These are phyloP conservation scores for Scutellaria galericulata DNA, from an alignment of 257 asterid species.

Conservation along the genomic window DNA sequence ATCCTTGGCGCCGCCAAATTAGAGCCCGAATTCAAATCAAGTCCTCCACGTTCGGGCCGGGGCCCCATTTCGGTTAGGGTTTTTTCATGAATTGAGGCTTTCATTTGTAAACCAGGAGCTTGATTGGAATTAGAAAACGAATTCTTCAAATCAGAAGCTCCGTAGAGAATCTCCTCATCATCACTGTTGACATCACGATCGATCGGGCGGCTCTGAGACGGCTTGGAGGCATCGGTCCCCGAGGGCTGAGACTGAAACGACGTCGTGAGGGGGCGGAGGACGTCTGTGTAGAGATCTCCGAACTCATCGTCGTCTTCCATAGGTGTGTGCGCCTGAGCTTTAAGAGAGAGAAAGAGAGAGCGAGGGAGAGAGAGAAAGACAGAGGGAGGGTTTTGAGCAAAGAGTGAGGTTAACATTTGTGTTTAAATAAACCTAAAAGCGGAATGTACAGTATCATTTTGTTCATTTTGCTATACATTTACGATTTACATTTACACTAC, in stretches of 20 bases:
- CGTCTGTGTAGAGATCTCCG: slow-evolving; percentile 97
- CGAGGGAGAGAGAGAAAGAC: slow-evolving; percentile 1
- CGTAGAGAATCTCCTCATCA: slow-evolving; percentile 53
- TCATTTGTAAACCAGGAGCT: slow-evolving; percentile 37
- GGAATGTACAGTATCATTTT: background rate
- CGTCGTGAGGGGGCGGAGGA: slow-evolving; percentile 65
- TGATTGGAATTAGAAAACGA: slow-evolving; percentile 36
- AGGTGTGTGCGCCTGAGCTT: slow-evolving; percentile 31
- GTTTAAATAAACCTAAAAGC: slow-evolving; percentile 15
- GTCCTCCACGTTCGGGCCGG: slow-evolving; percentile 28
- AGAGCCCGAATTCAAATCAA: slow-evolving; percentile 50
- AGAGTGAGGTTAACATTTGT: background rate
- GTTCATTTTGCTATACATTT: no score
- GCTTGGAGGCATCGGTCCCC: slow-evolving; percentile 1
- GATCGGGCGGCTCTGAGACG: slow-evolving; percentile 57
- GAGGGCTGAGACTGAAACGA: slow-evolving; percentile 39
- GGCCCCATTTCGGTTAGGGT: slow-evolving; percentile 34
- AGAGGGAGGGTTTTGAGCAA: slow-evolving; percentile 33
- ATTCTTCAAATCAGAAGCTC: slow-evolving; percentile 49
- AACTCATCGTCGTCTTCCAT: slow-evolving; percentile 99
- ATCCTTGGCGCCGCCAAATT: slow-evolving; percentile 28
- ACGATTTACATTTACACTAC: no score
- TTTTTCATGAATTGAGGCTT: slow-evolving; percentile 41
- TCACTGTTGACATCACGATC: slow-evolving; percentile 65
- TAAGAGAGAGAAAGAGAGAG: slow-evolving; percentile 23